These are phyloP conservation scores for Clitoria ternatea DNA, from an alignment of 306 rosid species.

Conservation along the genomic window DNA sequence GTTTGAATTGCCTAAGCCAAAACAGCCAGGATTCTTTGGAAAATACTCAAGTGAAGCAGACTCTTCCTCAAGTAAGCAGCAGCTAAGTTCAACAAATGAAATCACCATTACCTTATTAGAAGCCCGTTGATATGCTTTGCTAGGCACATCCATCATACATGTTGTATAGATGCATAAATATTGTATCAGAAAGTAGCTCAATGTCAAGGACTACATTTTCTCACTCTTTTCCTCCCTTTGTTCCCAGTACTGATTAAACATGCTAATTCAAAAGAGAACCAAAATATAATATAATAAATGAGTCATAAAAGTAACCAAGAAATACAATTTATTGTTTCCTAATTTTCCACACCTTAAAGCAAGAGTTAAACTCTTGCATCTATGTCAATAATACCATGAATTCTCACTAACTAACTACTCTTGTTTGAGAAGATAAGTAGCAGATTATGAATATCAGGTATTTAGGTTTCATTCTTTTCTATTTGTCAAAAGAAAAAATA, in stretches of 20 bases:
- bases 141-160: not conserved
- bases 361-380: not conserved
- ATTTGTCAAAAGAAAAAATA: not conserved
- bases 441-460: not conserved
- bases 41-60: conserved; percentile 21
- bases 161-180: not conserved
- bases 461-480: not conserved
- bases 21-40: conserved; percentile 50
- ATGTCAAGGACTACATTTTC: not conserved
- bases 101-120: conserved; percentile 37
- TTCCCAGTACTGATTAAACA: not conserved
- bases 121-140: conserved; percentile 36
- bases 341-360: not conserved
- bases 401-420: not conserved
- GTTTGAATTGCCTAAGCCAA: conserved; percentile 42
- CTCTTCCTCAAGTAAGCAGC: conserved; percentile 32
- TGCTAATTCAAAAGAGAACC: not conserved
- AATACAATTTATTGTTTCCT: not conserved
- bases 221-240: not conserved
- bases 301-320: not conserved
- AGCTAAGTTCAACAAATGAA: conserved; percentile 37
- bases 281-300: not conserved
- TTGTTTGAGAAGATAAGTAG: not conserved
- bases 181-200: not conserved
- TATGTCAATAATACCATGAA: not conserved